Percentiles rank a stretch among this genome's conserved stretches.
phyloP scores from a whole-genome alignment of 495 filamentous ascomycete genomes.

The Amphirosellinia nigrospora region DNA sequence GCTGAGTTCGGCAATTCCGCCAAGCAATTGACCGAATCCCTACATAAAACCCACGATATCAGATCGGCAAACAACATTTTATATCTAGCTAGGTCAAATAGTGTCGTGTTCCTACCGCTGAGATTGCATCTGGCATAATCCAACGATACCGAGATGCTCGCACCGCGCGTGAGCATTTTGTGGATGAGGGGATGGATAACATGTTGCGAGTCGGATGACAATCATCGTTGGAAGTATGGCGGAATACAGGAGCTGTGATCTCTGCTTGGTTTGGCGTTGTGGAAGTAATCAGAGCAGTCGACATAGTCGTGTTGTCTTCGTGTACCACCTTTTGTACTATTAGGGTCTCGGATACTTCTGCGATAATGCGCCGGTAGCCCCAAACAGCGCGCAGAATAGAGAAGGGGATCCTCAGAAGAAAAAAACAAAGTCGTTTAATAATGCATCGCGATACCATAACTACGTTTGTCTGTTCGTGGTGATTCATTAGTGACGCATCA shows the following conservation, averaged over 20 bases:
- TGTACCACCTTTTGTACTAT: slow-evolving; percentile 22
- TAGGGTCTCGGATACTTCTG: background rate
- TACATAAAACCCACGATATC: background rate
- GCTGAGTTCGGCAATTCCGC: background rate
- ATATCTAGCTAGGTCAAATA: background rate
- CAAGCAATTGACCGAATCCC: background rate
- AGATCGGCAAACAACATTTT: background rate
- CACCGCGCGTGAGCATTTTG: background rate
- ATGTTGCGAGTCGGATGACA: background rate
- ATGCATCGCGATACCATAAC: background rate
- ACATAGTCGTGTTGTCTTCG: background rate
- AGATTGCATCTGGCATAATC: background rate
- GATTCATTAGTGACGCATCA: no score
- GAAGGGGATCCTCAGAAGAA: background rate
- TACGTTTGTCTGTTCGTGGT: background rate
- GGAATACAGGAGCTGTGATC: slow-evolving; percentile 4
- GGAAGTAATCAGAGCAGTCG: slow-evolving; percentile 19
- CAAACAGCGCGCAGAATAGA: background rate
- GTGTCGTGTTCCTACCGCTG: background rate
- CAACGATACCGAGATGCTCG: background rate
- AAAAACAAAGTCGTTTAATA: slow-evolving; percentile 7
- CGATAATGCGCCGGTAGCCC: background rate
- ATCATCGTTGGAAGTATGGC: slow-evolving; percentile 6
- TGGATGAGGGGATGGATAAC: background rate
- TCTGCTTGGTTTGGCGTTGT: slow-evolving; percentile 22